Evolutionary conservation across 345 rosid species (phyloP).

Genomic region (Euphorbia peplus): DNA sequence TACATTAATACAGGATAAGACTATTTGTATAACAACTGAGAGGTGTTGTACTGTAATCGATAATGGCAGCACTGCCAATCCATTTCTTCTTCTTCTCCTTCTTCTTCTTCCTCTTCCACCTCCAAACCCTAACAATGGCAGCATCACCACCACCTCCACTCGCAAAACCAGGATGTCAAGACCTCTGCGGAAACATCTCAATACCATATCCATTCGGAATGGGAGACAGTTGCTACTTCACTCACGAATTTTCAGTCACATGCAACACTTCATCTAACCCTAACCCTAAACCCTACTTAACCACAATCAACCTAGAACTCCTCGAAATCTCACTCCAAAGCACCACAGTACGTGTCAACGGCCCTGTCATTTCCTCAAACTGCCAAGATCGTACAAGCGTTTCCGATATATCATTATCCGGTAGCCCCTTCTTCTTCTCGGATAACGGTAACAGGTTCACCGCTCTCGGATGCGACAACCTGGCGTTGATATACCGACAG

Average conservation of each 20-base stretch:
- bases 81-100: background rate
- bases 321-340: background rate
- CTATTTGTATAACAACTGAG: too few species aligned
- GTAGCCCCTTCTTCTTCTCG: background rate
- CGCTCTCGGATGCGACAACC: background rate
- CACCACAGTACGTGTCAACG: constrained; percentile 5
- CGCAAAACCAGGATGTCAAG: background rate
- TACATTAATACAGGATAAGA: too few species aligned
- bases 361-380: background rate
- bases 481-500: constrained; percentile 6
- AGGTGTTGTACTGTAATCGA: too few species aligned
- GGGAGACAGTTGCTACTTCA: background rate
- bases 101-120: background rate
- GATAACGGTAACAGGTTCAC: background rate
- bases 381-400: background rate
- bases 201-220: constrained; percentile 7
- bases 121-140: background rate
- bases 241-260: background rate
- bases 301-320: background rate
- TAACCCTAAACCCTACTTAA: background rate
- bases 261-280: background rate
- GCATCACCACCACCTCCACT: background rate
- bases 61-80: background rate
- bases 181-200: background rate
- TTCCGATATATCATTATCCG: background rate